A percentile compares a stretch with the other conserved stretches of the same genome.
These are phyloP conservation scores for Geotrichum armillariae DNA, from an alignment of 1,139 yeast species.

Conservation along the genomic window DNA sequence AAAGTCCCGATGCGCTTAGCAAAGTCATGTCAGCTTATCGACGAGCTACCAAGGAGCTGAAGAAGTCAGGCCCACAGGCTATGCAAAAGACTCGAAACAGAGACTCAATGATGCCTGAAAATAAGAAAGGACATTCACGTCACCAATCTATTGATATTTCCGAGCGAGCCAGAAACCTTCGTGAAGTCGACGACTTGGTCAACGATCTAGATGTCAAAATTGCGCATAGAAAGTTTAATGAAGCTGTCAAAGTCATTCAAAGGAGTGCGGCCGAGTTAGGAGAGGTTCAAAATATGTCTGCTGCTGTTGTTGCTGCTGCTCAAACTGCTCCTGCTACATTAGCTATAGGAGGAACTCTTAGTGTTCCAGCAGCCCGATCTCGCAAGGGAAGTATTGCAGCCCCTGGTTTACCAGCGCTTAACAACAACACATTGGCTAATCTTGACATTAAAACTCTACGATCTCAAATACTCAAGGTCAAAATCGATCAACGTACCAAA, in stretches of 20 bases:
- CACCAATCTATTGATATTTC: conserved; percentile 25
- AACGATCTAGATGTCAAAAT: conserved; percentile 68
- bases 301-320: conserved; percentile 24
- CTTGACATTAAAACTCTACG: conserved; percentile 20
- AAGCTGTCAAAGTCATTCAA: conserved; percentile 54
- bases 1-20: conserved; percentile 58
- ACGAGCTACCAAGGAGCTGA: conserved; percentile 63
- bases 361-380: background rate
- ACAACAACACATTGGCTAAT: conserved; percentile 4
- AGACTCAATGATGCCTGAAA: conserved; percentile 1
- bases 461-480: conserved; percentile 27
- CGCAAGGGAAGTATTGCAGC: conserved; percentile 9
- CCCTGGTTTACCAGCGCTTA: background rate
- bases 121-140: conserved; percentile 21
- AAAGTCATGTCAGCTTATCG: conserved; percentile 59
- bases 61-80: conserved; percentile 39
- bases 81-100: background rate
- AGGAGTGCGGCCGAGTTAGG: conserved; percentile 27
- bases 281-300: conserved; percentile 22
- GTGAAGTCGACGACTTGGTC: conserved; percentile 58
- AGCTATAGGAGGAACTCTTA: conserved; percentile 18
- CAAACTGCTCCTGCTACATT: conserved; percentile 22
- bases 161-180: conserved; percentile 38
- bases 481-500: conserved; percentile 35
- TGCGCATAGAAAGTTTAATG: conserved; percentile 58